Conservation (phyloP, 768 basidiomycete genomes). For the Pleurotus tuber-regium region DNA sequence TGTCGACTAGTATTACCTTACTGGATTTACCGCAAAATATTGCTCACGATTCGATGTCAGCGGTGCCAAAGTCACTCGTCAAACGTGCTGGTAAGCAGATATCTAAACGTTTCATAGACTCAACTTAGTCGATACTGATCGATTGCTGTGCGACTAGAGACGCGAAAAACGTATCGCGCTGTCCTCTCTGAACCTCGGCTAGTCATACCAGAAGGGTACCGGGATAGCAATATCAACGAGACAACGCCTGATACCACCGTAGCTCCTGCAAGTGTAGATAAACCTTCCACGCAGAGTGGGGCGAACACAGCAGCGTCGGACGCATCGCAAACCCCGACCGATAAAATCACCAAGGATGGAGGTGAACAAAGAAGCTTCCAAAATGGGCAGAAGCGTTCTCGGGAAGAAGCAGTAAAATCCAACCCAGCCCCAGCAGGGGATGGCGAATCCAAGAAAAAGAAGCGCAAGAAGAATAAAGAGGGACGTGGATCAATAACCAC, state of each 20-base stretch:
- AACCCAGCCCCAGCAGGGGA: background rate
- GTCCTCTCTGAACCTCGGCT: constrained; percentile 74
- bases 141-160: constrained; percentile 43
- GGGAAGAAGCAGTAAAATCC: background rate
- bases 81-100: constrained; percentile 66
- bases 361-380: background rate
- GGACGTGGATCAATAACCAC: background rate
- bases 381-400: background rate
- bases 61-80: constrained; percentile 61
- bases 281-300: background rate
- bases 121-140: no score
- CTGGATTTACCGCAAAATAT: constrained; percentile 68
- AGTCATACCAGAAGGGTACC: constrained; percentile 42
- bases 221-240: background rate
- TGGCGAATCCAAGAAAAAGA: constrained; percentile 1
- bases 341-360: background rate
- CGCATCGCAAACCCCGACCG: background rate
- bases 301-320: background rate
- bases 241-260: background rate
- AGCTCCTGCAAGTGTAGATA: background rate
- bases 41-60: constrained; percentile 61
- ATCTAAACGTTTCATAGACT: background rate
- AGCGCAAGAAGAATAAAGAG: constrained; percentile 9
- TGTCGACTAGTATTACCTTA: constrained; percentile 50
- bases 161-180: constrained; percentile 78